These are phyloP conservation scores for Aspergillus coremiiformis DNA, from an alignment of 495 filamentous ascomycete species.

Conservation along the genomic window DNA sequence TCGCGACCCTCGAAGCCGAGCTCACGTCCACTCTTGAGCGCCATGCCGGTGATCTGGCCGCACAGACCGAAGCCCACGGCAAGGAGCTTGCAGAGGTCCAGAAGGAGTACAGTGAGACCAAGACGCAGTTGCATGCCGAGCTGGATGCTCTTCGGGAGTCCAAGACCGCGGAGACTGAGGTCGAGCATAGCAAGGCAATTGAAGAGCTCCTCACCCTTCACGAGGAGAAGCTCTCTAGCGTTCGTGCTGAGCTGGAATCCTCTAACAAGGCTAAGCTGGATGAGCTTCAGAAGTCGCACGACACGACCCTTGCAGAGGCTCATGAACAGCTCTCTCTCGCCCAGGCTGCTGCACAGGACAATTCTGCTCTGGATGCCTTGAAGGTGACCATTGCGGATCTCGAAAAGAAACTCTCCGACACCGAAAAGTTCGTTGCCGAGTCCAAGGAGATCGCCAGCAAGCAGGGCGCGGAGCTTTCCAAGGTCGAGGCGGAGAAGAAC, in stretches of 20 bases:
- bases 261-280: slow-evolving; percentile 32
- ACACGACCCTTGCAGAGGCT: slow-evolving; percentile 24
- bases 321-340: slow-evolving; percentile 31
- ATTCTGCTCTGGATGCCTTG: slow-evolving; percentile 29
- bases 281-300: slow-evolving; percentile 35
- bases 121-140: slow-evolving; percentile 28
- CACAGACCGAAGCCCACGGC: slow-evolving; percentile 27
- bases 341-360: slow-evolving; percentile 33
- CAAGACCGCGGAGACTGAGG: slow-evolving; percentile 32
- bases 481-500: slow-evolving; percentile 26
- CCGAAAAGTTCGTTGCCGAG: slow-evolving; percentile 26
- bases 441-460: slow-evolving; percentile 27
- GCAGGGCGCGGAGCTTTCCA: slow-evolving; percentile 27
- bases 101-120: slow-evolving; percentile 28
- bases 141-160: slow-evolving; percentile 25
- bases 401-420: slow-evolving; percentile 31
- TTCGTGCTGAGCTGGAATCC: slow-evolving; percentile 32
- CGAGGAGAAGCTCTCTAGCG: slow-evolving; percentile 31
- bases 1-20: slow-evolving; percentile 31
- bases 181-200: slow-evolving; percentile 38
- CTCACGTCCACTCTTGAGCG: slow-evolving; percentile 27
- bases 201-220: slow-evolving; percentile 41
- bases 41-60: slow-evolving; percentile 25
- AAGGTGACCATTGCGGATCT: slow-evolving; percentile 32
- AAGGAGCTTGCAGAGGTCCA: slow-evolving; percentile 31